Base-by-base conservation (phyloP, 2,329 filamentous ascomycete genomes). In the Alternaria burnsii region DNA sequence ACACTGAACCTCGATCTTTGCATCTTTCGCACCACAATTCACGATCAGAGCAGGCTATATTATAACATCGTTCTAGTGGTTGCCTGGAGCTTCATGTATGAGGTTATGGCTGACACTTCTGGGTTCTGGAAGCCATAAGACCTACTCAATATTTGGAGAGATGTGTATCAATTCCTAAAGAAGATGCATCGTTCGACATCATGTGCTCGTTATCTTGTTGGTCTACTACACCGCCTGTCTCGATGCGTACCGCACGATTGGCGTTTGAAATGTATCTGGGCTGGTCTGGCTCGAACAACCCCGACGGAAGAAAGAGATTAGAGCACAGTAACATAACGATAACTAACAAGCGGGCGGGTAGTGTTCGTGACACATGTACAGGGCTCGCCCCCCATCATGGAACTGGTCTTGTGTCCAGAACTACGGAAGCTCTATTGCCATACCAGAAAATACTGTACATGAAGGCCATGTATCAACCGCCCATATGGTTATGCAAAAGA, bases 321-420 rank as follows among this genome's bases (percentile, higher is more conserved):
- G 64, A 64, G 40, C 57, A 51, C 59, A 55, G 48, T 52, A 55
- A 60, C 53, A 52, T 59, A 57, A 76, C 73, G 73, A 76, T 67
- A 72, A 73, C 56, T 55, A 71, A 55, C 65, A 47, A 65, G 55
- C 58, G 60, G 62, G 41, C 42, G 60, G 62, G 70, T 73, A 60
- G 65, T 69, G 71, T 71, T 62, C 46, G 71, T 74, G 57, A 59
- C 65, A 74, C 73, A 47, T 55, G 56, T 55, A 57, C 48, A 41
- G 60, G 55, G 63, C 58, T 61, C 55, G 48, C 55, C 59, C 50
- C 58, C 56, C 66, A 58, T 56, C 59, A 57, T 67, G 60, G 62
- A 62, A 55, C 55, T 58, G 56, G 54, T 54, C 52, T 36, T 54
- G 52, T 55, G 51, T 44, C 46, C 54, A 54, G 47, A 46, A 34